phyloP scores from a whole-genome alignment of 2,329 filamentous ascomycete genomes.

The Fusarium sublunatum region DNA sequence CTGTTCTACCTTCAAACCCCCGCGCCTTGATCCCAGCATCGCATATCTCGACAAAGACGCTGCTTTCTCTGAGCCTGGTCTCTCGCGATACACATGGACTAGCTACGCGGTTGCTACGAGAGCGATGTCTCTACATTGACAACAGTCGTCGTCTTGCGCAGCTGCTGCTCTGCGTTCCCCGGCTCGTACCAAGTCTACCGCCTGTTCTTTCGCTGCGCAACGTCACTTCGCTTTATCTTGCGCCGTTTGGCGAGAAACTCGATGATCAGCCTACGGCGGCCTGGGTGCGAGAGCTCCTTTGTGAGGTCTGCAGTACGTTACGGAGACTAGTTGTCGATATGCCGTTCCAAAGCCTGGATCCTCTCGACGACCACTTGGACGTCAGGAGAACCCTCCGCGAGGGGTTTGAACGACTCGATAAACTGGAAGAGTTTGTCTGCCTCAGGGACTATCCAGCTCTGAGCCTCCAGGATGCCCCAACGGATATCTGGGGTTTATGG shows the following conservation, averaged over 20 bases:
- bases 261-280: slow-evolving; percentile 55
- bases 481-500: slow-evolving; percentile 58
- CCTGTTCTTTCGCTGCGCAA: slow-evolving; percentile 47
- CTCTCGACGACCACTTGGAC: slow-evolving; percentile 55
- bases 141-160: slow-evolving; percentile 51
- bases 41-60: slow-evolving; percentile 56
- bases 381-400: slow-evolving; percentile 56
- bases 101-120: slow-evolving; percentile 57
- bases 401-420: slow-evolving; percentile 57
- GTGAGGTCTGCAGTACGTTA: slow-evolving; percentile 54
- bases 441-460: slow-evolving; percentile 60
- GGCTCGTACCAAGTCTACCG: slow-evolving; percentile 47
- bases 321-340: slow-evolving; percentile 61
- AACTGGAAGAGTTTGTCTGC: slow-evolving; percentile 61
- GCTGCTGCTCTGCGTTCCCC: slow-evolving; percentile 51
- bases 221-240: slow-evolving; percentile 57
- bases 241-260: slow-evolving; percentile 52
- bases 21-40: slow-evolving; percentile 51
- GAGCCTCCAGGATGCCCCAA: slow-evolving; percentile 48
- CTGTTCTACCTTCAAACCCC: slow-evolving; percentile 49
- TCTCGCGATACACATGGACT: slow-evolving; percentile 55
- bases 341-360: slow-evolving; percentile 58
- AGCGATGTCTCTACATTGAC: slow-evolving; percentile 59
- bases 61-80: slow-evolving; percentile 58
- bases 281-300: slow-evolving; percentile 57